A percentile compares a stretch with the other conserved stretches of the same genome.
phyloP scores from a whole-genome alignment of 176 grass and related monocot genomes.

The Elaeis guineensis region DNA sequence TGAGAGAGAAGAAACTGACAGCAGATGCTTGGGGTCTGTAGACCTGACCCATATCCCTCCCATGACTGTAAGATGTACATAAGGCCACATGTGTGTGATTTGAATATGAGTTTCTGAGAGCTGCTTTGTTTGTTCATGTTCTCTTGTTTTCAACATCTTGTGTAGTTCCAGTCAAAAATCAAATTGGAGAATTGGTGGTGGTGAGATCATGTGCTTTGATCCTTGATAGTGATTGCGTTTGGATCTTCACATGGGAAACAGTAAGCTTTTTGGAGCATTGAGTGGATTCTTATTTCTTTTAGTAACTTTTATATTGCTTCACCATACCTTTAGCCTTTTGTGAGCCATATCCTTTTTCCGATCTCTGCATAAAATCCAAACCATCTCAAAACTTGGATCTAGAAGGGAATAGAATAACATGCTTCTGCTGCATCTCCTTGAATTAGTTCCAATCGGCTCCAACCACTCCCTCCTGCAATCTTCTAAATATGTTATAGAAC shows the following conservation, averaged over 20 bases:
- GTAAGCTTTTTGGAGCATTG: not conserved
- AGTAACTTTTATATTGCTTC: not conserved
- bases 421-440: too few species aligned
- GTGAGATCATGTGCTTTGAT: not conserved
- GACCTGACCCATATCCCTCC: not conserved
- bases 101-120: not conserved
- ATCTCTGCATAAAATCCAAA: not conserved
- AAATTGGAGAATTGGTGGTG: too few species aligned
- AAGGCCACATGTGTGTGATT: constrained; percentile 6
- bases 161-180: too few species aligned
- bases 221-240: not conserved
- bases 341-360: not conserved
- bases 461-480: too few species aligned
- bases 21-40: not conserved
- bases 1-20: too few species aligned
- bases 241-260: constrained; percentile 1
- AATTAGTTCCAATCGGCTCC: too few species aligned
- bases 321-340: not conserved
- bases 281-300: not conserved
- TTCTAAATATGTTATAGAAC: too few species aligned
- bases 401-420: too few species aligned
- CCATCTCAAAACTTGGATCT: not conserved
- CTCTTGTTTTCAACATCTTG: not conserved
- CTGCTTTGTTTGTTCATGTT: not conserved
- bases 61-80: constrained; percentile 7